Evolutionary conservation across 768 basidiomycete genomes (phyloP), one percentile per base, ranked within the genome.

Genomic region (Phaeotremella skinneri): DNA sequence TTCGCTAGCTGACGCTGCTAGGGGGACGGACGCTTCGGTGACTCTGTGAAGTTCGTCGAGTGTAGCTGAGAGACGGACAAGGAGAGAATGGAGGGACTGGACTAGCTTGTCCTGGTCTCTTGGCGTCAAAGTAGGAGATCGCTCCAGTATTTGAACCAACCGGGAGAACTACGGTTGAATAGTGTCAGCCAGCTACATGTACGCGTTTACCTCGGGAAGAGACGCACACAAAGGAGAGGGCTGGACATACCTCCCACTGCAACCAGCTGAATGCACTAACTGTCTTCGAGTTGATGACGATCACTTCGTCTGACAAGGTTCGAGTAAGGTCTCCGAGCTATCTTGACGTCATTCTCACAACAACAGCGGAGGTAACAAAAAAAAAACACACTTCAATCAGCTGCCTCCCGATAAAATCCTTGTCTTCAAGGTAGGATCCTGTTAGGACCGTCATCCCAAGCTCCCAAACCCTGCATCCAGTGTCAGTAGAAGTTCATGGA

Each of bases 221-320:
- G 14, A 25, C n/a, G 3, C 25, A n/a, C n/a, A 47, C 48, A 23
- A 5, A 16, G 30, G 34, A 56, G 3, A 41, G 29, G 13, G 6
- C 7, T n/a, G 23, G 4, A 55, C 69, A 62, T 49, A 74, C 72
- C 62, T 74, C 67, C 66, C 64, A 68, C 30, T 70, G 69, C 5
- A 74, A 59, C 67, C 69, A 70, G 47, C 62, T 64, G 39, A 74
- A 74, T 1, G 72, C 61, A 31, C 64, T 68, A 16, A 74, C 66
- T 17, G 65, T 63, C 49, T 62, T 67, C 14, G 63, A 55, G 49
- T 74, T 65, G 47, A 70, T 67, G 6, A 59, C 59, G 13, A 58
- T 56, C 5, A 74, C 53, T 51, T 74, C 72, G 49, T 74, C 72
- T 0, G 62, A 64, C 6, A 74, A 53, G 45, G 69, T 68, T 9